These are phyloP conservation scores for Phytophthora megakarya DNA, from an alignment of 352 stramenopile genomes.

Conservation along the genomic window DNA sequence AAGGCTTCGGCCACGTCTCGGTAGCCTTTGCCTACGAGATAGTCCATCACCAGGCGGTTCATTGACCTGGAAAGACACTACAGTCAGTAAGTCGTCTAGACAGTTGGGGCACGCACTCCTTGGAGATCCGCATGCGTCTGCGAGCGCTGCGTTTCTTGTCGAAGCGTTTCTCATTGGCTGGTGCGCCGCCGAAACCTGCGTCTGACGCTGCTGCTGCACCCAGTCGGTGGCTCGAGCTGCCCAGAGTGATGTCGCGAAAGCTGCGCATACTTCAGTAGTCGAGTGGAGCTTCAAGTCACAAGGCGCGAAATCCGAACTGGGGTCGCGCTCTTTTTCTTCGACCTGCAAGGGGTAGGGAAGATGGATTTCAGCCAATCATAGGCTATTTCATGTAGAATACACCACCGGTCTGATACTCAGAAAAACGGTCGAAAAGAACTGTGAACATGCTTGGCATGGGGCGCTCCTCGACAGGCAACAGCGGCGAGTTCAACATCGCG, in stretches of 20 bases:
- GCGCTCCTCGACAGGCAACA: slow-evolving; percentile 28
- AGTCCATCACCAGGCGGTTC: slow-evolving; percentile 84
- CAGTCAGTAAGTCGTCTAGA: slow-evolving; percentile 13
- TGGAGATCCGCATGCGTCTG: slow-evolving; percentile 65
- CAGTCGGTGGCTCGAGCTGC: slow-evolving; percentile 25
- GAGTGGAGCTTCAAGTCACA: slow-evolving; percentile 7
- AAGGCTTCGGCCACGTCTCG: slow-evolving; percentile 79
- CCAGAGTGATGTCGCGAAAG: slow-evolving; percentile 27
- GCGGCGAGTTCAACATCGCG: slow-evolving; percentile 74
- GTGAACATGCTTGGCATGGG: slow-evolving; percentile 40
- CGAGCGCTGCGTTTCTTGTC: slow-evolving; percentile 35
- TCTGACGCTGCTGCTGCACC: slow-evolving; percentile 13
- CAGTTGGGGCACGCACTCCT: no score
- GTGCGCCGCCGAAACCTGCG: slow-evolving; percentile 16
- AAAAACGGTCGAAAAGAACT: slow-evolving; percentile 14
- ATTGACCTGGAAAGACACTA: slow-evolving; percentile 51
- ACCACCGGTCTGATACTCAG: slow-evolving; percentile 12
- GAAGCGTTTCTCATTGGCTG: slow-evolving; percentile 27
- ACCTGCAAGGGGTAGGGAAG: neutral
- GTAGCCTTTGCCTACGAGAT: slow-evolving; percentile 81
- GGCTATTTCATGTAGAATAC: neutral
- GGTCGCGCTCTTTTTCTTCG: slow-evolving; percentile 23
- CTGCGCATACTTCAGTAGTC: slow-evolving; percentile 22
- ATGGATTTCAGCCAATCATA: slow-evolving; percentile 13
- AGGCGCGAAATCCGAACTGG: slow-evolving; percentile 39